Conservation (phyloP, 208 protist genomes). For the Crithidia expoeki region DNA sequence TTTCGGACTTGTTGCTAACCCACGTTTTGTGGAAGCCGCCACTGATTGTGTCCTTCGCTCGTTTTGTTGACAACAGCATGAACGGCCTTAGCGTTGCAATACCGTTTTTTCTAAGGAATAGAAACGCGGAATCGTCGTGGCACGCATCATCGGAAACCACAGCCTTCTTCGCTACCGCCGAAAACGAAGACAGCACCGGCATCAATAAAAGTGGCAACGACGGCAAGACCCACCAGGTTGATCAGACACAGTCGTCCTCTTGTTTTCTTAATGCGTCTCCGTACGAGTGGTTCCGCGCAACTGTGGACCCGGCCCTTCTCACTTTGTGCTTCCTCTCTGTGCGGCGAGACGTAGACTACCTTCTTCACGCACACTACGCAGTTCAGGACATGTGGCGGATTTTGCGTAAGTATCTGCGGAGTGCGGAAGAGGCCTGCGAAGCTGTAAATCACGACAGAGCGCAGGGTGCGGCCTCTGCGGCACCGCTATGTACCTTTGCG, state of each 20-base stretch:
- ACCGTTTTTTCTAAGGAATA: too few relatives aligned
- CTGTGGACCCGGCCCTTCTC: constrained; percentile 13
- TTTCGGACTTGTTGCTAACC: background rate
- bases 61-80: background rate
- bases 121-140: too few relatives aligned
- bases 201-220: too few relatives aligned
- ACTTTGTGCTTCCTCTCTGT: constrained; percentile 22
- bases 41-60: background rate
- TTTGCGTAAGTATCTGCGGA: constrained; percentile 10
- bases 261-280: constrained; percentile 1
- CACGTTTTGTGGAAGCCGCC: constrained; percentile 5
- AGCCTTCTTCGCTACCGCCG: too few relatives aligned
- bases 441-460: background rate
- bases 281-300: constrained; percentile 14
- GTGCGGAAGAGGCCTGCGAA: background rate
- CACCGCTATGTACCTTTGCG: background rate
- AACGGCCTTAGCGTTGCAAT: background rate
- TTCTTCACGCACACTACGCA: constrained; percentile 26
- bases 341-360: constrained; percentile 28
- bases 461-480: background rate
- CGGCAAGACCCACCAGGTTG: too few relatives aligned
- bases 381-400: constrained; percentile 30
- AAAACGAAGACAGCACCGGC: background rate
- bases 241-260: background rate
- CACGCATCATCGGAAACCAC: too few relatives aligned